Percentiles rank a stretch among this genome's conserved stretches.
Conservation (phyloP, 2,329 filamentous ascomycete genomes). For the Trichoderma arundinaceum region DNA sequence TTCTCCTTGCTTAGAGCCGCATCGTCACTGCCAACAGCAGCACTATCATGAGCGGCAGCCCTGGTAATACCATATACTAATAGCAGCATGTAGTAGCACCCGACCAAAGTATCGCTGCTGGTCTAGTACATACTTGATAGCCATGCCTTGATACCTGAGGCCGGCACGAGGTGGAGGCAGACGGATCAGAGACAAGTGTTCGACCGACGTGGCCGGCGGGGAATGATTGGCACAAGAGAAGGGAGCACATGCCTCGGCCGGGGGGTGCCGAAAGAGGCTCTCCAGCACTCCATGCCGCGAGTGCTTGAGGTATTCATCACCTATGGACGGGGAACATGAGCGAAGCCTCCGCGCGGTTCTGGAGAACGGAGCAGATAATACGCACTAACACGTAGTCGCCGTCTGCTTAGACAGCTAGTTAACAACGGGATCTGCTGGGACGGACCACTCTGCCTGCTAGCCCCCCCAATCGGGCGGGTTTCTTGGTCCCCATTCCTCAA, state of each 20-base stretch:
- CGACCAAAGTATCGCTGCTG: neutral
- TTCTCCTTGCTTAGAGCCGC: conserved; percentile 16
- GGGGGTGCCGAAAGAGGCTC: conserved; percentile 14
- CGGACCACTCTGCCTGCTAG: conserved; percentile 25
- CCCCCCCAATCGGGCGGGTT: conserved; percentile 14
- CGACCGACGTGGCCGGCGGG: conserved; percentile 28
- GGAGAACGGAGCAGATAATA: conserved; percentile 16
- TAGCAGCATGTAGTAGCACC: neutral
- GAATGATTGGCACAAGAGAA: conserved; percentile 19
- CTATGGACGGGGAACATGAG: neutral
- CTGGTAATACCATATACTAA: neutral
- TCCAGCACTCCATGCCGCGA: neutral
- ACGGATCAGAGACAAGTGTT: conserved; percentile 22
- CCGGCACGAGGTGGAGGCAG: conserved; percentile 10
- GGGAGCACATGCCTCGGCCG: conserved; percentile 21
- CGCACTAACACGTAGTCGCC: conserved; percentile 28
- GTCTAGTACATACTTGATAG: too few relatives aligned
- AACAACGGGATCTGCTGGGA: conserved; percentile 28
- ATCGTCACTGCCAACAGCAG: neutral
- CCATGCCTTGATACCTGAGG: conserved; percentile 4
- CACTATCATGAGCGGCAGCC: neutral
- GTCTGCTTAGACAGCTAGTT: conserved; percentile 21
- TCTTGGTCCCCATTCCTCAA: conserved; percentile 5
- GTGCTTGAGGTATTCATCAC: neutral
- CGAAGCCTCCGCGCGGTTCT: conserved; percentile 2